Conservation (phyloP, 306 rosid species). For the Vigna trinervia region DNA sequence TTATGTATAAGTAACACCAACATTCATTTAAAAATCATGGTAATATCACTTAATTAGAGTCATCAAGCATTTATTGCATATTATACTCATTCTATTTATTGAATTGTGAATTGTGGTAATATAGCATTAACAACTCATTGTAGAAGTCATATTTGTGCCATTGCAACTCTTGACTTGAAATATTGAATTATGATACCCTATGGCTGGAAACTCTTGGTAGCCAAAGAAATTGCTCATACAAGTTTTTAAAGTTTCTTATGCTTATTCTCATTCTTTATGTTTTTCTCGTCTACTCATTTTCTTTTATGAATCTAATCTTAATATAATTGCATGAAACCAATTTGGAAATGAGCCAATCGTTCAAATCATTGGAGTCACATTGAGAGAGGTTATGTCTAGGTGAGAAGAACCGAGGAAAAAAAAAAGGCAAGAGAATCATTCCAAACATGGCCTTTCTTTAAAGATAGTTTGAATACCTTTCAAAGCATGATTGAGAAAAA, state of each 20-base stretch:
- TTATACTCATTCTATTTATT: too few relatives aligned
- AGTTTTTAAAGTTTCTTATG: conserved; percentile 26
- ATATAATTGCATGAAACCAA: background rate
- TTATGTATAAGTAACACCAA: too few relatives aligned
- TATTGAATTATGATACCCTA: too few relatives aligned
- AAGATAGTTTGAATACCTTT: conserved; percentile 10
- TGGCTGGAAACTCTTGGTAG: background rate
- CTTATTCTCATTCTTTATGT: too few relatives aligned
- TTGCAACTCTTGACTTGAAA: too few relatives aligned
- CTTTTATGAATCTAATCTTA: conserved; percentile 1
- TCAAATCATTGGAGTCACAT: background rate
- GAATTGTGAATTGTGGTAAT: too few relatives aligned
- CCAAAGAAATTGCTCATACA: background rate
- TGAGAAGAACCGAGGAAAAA: too few relatives aligned
- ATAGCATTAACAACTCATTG: too few relatives aligned
- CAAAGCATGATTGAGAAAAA: conserved; percentile 6
- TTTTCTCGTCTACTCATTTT: background rate
- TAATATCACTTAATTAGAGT: too few relatives aligned
- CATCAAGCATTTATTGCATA: too few relatives aligned
- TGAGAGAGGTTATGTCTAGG: background rate
- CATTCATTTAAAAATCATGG: too few relatives aligned
- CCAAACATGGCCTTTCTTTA: background rate
- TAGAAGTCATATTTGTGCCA: too few relatives aligned
- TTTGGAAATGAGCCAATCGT: background rate
- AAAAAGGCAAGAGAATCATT: background rate